Conservation (phyloP, 2,329 filamentous ascomycete genomes). For the Orbilia blumenaviensis region DNA sequence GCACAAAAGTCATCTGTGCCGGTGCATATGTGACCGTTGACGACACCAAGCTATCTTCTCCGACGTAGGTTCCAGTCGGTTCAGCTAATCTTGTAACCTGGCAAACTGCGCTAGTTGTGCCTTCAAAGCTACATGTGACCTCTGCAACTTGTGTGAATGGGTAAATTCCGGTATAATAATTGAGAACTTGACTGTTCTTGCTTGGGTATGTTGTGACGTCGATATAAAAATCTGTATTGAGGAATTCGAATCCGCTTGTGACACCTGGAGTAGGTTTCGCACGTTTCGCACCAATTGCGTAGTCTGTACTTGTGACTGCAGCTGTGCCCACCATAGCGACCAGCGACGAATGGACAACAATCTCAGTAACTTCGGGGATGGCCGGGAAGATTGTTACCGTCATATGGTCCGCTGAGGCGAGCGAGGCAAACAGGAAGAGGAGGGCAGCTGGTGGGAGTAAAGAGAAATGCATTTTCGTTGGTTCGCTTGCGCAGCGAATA, state of each 20-base stretch:
- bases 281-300: slow-evolving; percentile 7
- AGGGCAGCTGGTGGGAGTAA: not conserved
- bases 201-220: slow-evolving; percentile 29
- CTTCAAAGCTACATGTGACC: slow-evolving; percentile 27
- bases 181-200: slow-evolving; percentile 21
- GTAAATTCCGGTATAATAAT: slow-evolving; percentile 8
- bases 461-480: slow-evolving; percentile 23
- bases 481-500: not conserved
- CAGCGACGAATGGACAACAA: slow-evolving; percentile 16
- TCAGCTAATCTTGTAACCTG: slow-evolving; percentile 23
- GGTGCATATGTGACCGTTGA: not conserved
- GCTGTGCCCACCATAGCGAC: not conserved
- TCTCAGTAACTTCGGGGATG: slow-evolving; percentile 39
- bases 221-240: slow-evolving; percentile 15
- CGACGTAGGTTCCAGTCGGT: not conserved
- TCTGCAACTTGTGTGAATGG: not conserved
- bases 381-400: slow-evolving; percentile 33
- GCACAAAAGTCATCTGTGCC: not conserved
- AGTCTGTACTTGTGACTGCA: slow-evolving; percentile 25
- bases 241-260: not conserved
- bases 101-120: slow-evolving; percentile 3
- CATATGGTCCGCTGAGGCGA: not conserved
- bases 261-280: not conserved
- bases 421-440: not conserved
- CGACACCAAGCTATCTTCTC: not conserved